Evolutionary conservation across 2,329 filamentous ascomycete species (phyloP).

Genomic region (Reticulascus tulasneorum): DNA sequence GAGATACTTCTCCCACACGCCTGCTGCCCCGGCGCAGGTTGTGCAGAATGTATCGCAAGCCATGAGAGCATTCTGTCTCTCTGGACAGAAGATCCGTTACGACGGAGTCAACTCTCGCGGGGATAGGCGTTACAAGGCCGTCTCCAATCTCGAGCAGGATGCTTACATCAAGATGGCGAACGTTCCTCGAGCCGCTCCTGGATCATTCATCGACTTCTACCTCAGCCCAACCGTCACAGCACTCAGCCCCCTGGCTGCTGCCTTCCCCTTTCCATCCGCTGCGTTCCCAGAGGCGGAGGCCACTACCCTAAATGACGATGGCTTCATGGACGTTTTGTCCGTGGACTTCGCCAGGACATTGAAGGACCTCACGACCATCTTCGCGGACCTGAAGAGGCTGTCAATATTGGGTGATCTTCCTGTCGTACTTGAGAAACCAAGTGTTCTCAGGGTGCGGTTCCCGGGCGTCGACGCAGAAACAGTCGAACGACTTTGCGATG

Average conservation of each 20-base stretch:
- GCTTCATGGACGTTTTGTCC: constrained; percentile 79
- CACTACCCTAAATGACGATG: constrained; percentile 72
- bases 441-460: constrained; percentile 76
- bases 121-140: constrained; percentile 72
- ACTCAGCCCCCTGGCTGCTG: constrained; percentile 65
- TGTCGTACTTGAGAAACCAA: constrained; percentile 62
- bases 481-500: constrained; percentile 78
- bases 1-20: constrained; percentile 86
- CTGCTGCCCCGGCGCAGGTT: constrained; percentile 81
- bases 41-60: constrained; percentile 94
- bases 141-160: constrained; percentile 73
- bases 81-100: constrained; percentile 82
- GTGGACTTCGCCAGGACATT: constrained; percentile 84
- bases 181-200: constrained; percentile 54
- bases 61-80: constrained; percentile 87
- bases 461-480: constrained; percentile 83
- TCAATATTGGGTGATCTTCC: constrained; percentile 79
- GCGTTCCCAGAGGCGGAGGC: constrained; percentile 24
- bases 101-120: constrained; percentile 72
- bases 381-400: constrained; percentile 77
- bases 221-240: constrained; percentile 88
- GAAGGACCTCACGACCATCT: constrained; percentile 74
- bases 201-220: constrained; percentile 84
- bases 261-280: constrained; percentile 41
- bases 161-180: constrained; percentile 63